These are phyloP conservation scores for Jaltomata sinuosa DNA, from an alignment of 257 asterid species.

Conservation along the genomic window DNA sequence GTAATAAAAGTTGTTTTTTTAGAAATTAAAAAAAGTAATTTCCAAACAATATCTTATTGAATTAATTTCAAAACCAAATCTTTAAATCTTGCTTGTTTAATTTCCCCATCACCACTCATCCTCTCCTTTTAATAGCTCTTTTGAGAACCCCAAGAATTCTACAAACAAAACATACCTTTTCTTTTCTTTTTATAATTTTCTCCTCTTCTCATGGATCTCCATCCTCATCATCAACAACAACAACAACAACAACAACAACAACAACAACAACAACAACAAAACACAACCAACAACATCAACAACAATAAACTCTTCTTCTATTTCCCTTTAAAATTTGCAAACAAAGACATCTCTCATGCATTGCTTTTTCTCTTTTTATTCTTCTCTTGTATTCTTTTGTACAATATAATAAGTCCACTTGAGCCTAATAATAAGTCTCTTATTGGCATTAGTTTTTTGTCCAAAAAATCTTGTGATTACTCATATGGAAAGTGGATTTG, in stretches of 20 bases:
- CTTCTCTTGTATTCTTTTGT: constrained; percentile 22
- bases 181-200: background rate
- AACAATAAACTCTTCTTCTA: constrained; percentile 13
- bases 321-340: constrained; percentile 6
- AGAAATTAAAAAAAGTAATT: too few species aligned
- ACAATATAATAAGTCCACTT: constrained; percentile 13
- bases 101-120: background rate
- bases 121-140: background rate
- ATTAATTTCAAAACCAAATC: background rate
- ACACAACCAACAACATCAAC: background rate
- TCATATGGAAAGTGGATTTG: constrained; percentile 65
- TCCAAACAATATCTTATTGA: too few species aligned
- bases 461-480: constrained; percentile 41
- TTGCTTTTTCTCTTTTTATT: constrained; percentile 23
- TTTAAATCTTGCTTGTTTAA: background rate
- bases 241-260: background rate
- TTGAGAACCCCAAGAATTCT: background rate
- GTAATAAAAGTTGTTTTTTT: too few species aligned
- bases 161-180: constrained; percentile 2
- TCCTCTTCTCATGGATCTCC: constrained; percentile 27
- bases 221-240: background rate
- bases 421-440: constrained; percentile 30
- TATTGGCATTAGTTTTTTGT: constrained; percentile 22
- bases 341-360: constrained; percentile 22
- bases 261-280: background rate